Base-by-base conservation (phyloP, 257 asterid species). In the Solanum dulcamara region DNA sequence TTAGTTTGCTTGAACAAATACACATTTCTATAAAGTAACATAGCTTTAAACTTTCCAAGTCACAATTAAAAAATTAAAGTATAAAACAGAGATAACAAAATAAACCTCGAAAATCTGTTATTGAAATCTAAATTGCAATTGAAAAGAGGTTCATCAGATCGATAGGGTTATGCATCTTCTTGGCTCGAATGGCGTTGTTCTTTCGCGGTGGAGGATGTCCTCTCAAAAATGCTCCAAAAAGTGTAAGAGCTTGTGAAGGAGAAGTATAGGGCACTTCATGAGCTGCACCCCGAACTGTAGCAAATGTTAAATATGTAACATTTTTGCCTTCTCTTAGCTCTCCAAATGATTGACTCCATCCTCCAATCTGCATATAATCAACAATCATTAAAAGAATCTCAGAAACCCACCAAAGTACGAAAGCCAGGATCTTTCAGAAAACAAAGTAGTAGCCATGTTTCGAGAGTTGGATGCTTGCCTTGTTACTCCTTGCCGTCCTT, bases 201-300 rank as follows among this genome's bases (percentile, higher is more conserved):
- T 10, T 60, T 72, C 74, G 79, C 12, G 86, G 86, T 0, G 80
- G 85, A 48, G 88, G 82, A 50, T 30, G 7, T 66, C 86, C 75
- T 53, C 32, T 44, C 0, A 85, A 70, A 79, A 87, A 85, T 51
- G 83, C 35, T 67, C 75, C 12, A 62, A 87, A 87, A 30, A 87
- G 83, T 20, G 83, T 85, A 14, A 82, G 83, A 28, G 88, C 88
- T 70, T 85, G 84, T n/a, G 88, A 87, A 10, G 88, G 89, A 81
- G 89, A 87, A 46, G 88, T 85, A 32, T 44, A 85, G 2, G 88
- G 90, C 38, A 87, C 88, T 66, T 81, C 86, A 74, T 87, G 88
- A 59, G 88, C 88, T 38, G 82, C 90, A 28, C 88, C 90, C 33
- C 40, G 81, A 2, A 87, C 83, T 0, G 83, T 87, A n/a, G 85